Evolutionary conservation across 2,329 filamentous ascomycete genomes (phyloP).

Genomic region (Graphilbum ipis-grandicollis): DNA sequence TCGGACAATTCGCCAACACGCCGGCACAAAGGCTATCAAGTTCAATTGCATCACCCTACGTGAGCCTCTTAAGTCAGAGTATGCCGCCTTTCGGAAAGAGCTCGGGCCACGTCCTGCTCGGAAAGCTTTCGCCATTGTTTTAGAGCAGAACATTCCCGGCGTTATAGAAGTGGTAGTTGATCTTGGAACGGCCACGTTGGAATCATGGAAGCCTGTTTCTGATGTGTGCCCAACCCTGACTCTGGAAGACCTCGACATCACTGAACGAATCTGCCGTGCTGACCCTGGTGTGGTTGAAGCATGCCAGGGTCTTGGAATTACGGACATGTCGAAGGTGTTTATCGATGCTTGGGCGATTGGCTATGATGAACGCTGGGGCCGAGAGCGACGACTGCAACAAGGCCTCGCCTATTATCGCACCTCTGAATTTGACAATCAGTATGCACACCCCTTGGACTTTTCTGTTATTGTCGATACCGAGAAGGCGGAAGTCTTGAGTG

Average conservation of each 20-base stretch:
- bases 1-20: constrained; percentile 49
- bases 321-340: constrained; percentile 90
- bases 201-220: constrained; percentile 57
- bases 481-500: constrained; percentile 60
- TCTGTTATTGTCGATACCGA: constrained; percentile 79
- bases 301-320: constrained; percentile 63
- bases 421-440: constrained; percentile 71
- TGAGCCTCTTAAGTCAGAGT: constrained; percentile 72
- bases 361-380: constrained; percentile 81
- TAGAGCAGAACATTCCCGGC: constrained; percentile 60
- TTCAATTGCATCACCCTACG: constrained; percentile 79
- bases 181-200: constrained; percentile 45
- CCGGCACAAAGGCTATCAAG: constrained; percentile 51
- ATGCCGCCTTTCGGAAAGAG: constrained; percentile 61
- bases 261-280: constrained; percentile 58
- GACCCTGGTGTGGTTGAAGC: constrained; percentile 82
- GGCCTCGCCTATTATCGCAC: constrained; percentile 91
- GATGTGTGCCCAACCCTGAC: constrained; percentile 83
- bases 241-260: constrained; percentile 72
- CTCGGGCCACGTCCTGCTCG: constrained; percentile 45
- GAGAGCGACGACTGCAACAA: constrained; percentile 64
- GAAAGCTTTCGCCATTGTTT: constrained; percentile 59
- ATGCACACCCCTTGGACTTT: constrained; percentile 82
- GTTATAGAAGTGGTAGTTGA: constrained; percentile 72
- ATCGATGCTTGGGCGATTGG: constrained; percentile 95